phyloP scores from a whole-genome alignment of 176 grass and related monocot genomes.

The Cymbopogon citratus region DNA sequence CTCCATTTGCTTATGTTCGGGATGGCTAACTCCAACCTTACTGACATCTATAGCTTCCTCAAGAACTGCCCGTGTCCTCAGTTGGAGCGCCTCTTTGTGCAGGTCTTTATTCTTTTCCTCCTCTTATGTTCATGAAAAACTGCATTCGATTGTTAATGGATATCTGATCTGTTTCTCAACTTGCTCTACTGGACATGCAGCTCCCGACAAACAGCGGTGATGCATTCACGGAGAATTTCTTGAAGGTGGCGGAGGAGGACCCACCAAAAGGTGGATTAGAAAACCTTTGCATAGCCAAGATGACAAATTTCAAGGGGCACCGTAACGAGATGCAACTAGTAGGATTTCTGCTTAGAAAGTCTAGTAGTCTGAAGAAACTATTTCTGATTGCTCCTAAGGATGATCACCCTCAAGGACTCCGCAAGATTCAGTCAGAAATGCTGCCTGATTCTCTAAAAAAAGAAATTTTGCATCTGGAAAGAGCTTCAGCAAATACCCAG shows the following conservation, averaged over 20 bases:
- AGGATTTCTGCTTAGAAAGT: constrained; percentile 61
- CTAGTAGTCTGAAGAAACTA: constrained; percentile 46
- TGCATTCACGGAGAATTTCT: constrained; percentile 60
- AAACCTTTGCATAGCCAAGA: constrained; percentile 64
- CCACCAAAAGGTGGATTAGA: constrained; percentile 65
- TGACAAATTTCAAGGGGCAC: constrained; percentile 84
- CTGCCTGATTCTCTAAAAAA: constrained; percentile 27
- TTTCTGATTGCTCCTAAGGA: constrained; percentile 54
- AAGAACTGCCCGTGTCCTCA: constrained; percentile 52
- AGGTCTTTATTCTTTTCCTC: constrained; percentile 38
- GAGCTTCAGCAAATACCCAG: constrained; percentile 48
- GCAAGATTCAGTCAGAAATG: constrained; percentile 34
- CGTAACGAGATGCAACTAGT: constrained; percentile 66
- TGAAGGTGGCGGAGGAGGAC: constrained; percentile 59
- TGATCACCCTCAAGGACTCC: constrained; percentile 37
- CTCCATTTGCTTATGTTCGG: constrained; percentile 76
- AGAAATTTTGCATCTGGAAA: constrained; percentile 41
- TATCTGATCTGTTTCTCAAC: constrained; percentile 20
- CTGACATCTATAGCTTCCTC: constrained; percentile 78
- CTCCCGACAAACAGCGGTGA: constrained; percentile 62
- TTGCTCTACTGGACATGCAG: constrained; percentile 36
- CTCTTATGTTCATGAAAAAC: background rate
- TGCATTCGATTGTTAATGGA: constrained; percentile 13
- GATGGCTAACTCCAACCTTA: constrained; percentile 75
- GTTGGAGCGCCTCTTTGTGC: constrained; percentile 71